Base-by-base conservation (phyloP, 73 alveolate genomes). In the Loxodes magnus region DNA sequence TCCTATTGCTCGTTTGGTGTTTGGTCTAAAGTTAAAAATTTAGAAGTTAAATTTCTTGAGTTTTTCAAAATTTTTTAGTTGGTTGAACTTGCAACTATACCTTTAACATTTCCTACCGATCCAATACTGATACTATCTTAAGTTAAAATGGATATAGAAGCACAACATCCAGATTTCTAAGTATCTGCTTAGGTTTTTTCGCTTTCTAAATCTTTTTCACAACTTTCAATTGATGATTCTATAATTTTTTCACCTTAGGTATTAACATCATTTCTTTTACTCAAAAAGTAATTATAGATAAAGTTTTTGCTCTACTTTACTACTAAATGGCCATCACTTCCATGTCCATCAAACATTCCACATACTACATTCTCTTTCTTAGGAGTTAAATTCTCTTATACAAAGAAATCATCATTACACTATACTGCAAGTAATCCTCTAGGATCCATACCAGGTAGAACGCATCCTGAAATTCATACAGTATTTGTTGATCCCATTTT, bases 61-160 rank as follows among this genome's bases (percentile, higher is more conserved):
- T 48, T 21, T 35, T 1, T 28, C 59, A 12, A 19, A 21, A 37
- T 19, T 0, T 28, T 27, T 26, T 29, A 19, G 5, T 57, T 42
- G n/a, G 46, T 35, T 4, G 30, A 33, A 24, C 58, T 30, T 20
- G 50, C 71, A 3, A 57, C 19, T 19, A 50, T 43, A 23, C 76
- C 82, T 44, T 75, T 67, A 1, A 75, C 58, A 61, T 67, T 75
- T 4, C 82, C 82, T 4, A 67, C 76, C 12, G 56, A 60, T 4
- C 67, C 80, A 43, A 60, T 50, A 23, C 49, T 54, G 14, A 66
- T 16, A 19, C 51, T 41, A 4, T 12, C 24, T 9, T 14, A 22
- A 19, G 14, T 46, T 0, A 46, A 1, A 16, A 10, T 9, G 1
- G 27, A n/a, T 12, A 46, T 24, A 22, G 27, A 14, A 46, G 59